Percentiles rank a stretch among this genome's conserved stretches.
phyloP scores from a whole-genome alignment of 129 eudicot genomes.

The Glebionis coronaria region DNA sequence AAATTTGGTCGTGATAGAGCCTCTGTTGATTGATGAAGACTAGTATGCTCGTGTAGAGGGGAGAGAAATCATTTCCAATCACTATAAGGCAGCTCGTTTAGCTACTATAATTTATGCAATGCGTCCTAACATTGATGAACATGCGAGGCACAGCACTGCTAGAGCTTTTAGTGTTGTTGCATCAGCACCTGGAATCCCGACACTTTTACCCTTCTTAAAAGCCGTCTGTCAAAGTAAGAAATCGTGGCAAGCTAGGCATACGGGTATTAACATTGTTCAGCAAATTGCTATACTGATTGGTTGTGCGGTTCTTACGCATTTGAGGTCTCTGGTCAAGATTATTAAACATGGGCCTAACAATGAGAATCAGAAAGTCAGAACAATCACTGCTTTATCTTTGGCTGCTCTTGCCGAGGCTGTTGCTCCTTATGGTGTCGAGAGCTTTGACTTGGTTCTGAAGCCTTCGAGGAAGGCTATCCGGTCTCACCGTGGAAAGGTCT shows the following conservation, averaged over 20 bases:
- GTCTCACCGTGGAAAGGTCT: slow-evolving; percentile 89
- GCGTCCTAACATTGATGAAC: slow-evolving; percentile 95
- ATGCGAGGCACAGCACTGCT: slow-evolving; percentile 92
- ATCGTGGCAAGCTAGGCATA: slow-evolving; percentile 98
- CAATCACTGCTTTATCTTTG: slow-evolving; percentile 83
- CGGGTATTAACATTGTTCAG: slow-evolving; percentile 93
- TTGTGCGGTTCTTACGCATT: slow-evolving; percentile 94
- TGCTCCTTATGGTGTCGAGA: slow-evolving; percentile 95
- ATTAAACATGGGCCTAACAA: slow-evolving; percentile 92
- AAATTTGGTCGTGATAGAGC: slow-evolving; percentile 87
- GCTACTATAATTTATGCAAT: slow-evolving; percentile 99
- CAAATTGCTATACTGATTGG: slow-evolving; percentile 96
- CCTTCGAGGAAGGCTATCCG: slow-evolving; percentile 97
- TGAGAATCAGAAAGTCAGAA: slow-evolving; percentile 93
- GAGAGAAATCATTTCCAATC: slow-evolving; percentile 91
- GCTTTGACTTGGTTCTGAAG: slow-evolving; percentile 90
- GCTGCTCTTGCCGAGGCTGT: slow-evolving; percentile 98
- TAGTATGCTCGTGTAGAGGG: slow-evolving; percentile 99
- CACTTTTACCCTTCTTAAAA: slow-evolving; percentile 75
- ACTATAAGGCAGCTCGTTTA: slow-evolving; percentile 88
- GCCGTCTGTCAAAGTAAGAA: slow-evolving; percentile 98
- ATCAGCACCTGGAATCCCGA: slow-evolving; percentile 96
- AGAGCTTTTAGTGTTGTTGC: slow-evolving; percentile 99
- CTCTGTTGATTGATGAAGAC: slow-evolving; percentile 86
- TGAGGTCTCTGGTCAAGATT: slow-evolving; percentile 94